Evolutionary conservation across 768 basidiomycete genomes (phyloP).

Genomic region (Steccherinum ochraceum): DNA sequence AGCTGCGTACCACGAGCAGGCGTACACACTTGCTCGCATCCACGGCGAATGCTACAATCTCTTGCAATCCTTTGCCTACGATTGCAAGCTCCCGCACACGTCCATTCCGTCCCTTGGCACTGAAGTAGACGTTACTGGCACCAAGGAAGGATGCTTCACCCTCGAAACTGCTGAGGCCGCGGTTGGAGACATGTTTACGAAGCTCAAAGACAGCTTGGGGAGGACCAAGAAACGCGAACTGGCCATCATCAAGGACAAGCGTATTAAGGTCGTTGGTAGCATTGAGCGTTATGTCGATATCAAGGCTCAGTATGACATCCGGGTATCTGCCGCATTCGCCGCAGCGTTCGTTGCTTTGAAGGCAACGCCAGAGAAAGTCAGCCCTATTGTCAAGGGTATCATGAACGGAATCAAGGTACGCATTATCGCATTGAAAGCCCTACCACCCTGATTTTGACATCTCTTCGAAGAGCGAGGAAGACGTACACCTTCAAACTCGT

Average conservation of each 20-base stretch:
- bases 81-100: slow-evolving; percentile 79
- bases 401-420: slow-evolving; percentile 96
- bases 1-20: slow-evolving; percentile 87
- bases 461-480: slow-evolving; percentile 72
- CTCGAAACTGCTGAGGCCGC: slow-evolving; percentile 71
- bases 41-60: slow-evolving; percentile 74
- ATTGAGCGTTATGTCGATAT: slow-evolving; percentile 78
- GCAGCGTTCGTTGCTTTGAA: slow-evolving; percentile 86
- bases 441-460: not conserved
- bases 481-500: slow-evolving; percentile 79
- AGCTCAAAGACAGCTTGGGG: slow-evolving; percentile 68
- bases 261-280: slow-evolving; percentile 55
- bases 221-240: slow-evolving; percentile 77
- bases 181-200: slow-evolving; percentile 62
- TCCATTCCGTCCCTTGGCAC: slow-evolving; percentile 74
- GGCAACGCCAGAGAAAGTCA: slow-evolving; percentile 87
- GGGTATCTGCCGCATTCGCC: slow-evolving; percentile 85
- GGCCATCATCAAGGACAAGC: slow-evolving; percentile 68
- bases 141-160: slow-evolving; percentile 63
- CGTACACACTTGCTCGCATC: slow-evolving; percentile 71
- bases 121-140: slow-evolving; percentile 71
- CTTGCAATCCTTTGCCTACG: slow-evolving; percentile 75
- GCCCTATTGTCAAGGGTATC: slow-evolving; percentile 92
- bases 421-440: not conserved
- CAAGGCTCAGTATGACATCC: slow-evolving; percentile 80